Percentiles rank a stretch among this genome's conserved stretches.
Evolutionary conservation across 176 grass and related monocot genomes (phyloP).

Genomic region (Cenchrus purpureus): DNA sequence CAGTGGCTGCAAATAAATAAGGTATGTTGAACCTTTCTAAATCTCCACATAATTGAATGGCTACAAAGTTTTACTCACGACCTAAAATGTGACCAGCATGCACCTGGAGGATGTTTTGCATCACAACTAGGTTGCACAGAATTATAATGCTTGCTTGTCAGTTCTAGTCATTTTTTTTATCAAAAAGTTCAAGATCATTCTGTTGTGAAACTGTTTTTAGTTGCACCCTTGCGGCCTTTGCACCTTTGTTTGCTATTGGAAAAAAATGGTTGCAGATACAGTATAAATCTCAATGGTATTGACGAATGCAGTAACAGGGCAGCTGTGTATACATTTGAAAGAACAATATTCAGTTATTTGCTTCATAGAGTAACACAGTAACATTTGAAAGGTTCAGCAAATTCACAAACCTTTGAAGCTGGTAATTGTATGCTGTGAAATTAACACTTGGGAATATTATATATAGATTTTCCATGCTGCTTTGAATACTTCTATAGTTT

Average conservation of each 20-base stretch:
- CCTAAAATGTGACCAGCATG: background rate
- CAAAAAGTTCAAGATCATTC: background rate
- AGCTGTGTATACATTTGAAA: background rate
- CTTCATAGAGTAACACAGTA: background rate
- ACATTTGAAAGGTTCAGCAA: background rate
- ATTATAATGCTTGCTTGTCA: background rate
- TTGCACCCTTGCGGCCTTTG: background rate
- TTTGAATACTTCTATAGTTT: background rate
- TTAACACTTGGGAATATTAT: background rate
- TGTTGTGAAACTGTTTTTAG: background rate
- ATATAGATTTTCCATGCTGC: background rate
- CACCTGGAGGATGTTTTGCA: conserved; percentile 6
- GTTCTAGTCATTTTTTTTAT: background rate
- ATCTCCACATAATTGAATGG: background rate
- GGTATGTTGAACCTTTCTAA: conserved; percentile 51
- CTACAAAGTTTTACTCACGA: conserved; percentile 14
- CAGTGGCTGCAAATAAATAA: conserved; percentile 99
- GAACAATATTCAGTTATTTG: background rate
- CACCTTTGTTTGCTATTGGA: background rate
- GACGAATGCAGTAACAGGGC: background rate
- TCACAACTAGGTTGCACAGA: background rate
- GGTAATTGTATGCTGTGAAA: background rate
- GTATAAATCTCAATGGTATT: background rate
- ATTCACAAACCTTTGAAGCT: background rate
- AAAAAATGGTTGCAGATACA: background rate